These are phyloP conservation scores for Phytophthora cryptogea DNA, from an alignment of 352 stramenopile species.

Conservation along the genomic window DNA sequence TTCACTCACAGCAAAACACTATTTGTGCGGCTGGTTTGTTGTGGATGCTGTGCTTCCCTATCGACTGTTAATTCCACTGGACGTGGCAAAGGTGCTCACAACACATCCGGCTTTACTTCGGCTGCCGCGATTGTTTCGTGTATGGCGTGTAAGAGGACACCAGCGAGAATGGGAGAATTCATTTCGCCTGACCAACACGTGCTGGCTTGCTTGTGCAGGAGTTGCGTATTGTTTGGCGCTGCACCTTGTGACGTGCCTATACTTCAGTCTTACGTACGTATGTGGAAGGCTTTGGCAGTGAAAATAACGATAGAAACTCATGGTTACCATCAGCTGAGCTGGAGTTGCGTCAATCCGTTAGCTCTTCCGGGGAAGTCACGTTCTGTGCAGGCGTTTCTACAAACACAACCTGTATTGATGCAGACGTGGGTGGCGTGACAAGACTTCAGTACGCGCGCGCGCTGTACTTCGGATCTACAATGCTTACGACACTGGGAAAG, in stretches of 20 bases:
- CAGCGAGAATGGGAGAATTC: conserved; percentile 39
- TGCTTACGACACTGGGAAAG: conserved; percentile 51
- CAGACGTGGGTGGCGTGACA: conserved; percentile 8
- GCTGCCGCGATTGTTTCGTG: conserved; percentile 36
- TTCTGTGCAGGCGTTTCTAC: background rate
- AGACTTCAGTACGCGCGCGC: conserved; percentile 42
- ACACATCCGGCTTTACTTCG: conserved; percentile 32
- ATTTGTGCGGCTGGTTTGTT: conserved; percentile 31
- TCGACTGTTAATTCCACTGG: conserved; percentile 24
- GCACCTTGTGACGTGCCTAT: conserved; percentile 37
- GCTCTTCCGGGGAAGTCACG: conserved; percentile 3
- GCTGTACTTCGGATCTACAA: conserved; percentile 49
- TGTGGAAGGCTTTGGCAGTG: conserved; percentile 35
- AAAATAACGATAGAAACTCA: background rate
- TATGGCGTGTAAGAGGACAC: conserved; percentile 42
- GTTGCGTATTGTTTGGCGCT: conserved; percentile 29
- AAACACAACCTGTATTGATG: conserved; percentile 15
- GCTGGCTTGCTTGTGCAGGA: conserved; percentile 11
- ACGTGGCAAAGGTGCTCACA: conserved; percentile 2
- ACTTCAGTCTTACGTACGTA: conserved; percentile 44
- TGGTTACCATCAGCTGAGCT: conserved; percentile 37
- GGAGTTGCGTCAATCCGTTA: background rate
- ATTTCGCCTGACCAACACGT: conserved; percentile 18
- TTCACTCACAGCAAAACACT: conserved; percentile 31
- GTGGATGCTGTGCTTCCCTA: conserved; percentile 58